phyloP scores from a whole-genome alignment of 1,139 yeast species.

The Arxiozyma bovina region DNA sequence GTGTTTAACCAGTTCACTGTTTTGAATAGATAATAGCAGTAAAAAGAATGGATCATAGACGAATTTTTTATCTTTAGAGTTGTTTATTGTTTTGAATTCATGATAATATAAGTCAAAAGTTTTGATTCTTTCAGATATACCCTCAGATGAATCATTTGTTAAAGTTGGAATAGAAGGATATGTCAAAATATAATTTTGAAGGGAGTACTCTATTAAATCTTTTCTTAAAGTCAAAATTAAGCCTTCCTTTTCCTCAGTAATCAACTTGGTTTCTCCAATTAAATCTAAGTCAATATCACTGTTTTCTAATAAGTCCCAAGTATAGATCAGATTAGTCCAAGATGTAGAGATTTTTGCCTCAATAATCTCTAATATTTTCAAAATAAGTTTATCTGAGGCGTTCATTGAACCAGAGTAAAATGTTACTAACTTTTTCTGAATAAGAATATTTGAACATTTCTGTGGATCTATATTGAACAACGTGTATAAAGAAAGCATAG shows the following conservation, averaged over 20 bases:
- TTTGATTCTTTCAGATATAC: constrained; percentile 18
- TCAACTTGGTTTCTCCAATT: constrained; percentile 39
- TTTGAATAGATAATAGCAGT: constrained; percentile 47
- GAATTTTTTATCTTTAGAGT: background rate
- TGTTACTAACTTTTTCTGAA: constrained; percentile 42
- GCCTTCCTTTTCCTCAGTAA: constrained; percentile 42
- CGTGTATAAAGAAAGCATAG: constrained; percentile 38
- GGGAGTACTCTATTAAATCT: constrained; percentile 42
- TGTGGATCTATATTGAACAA: constrained; percentile 43
- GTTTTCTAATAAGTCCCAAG: constrained; percentile 57
- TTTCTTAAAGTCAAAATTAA: constrained; percentile 50
- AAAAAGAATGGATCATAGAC: constrained; percentile 57
- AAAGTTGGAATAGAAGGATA: constrained; percentile 18
- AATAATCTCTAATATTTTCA: constrained; percentile 44
- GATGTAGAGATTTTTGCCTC: constrained; percentile 44
- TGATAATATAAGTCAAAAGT: constrained; percentile 27
- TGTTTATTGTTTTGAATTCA: constrained; percentile 16
- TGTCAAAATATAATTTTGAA: constrained; percentile 32
- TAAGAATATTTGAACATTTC: constrained; percentile 38
- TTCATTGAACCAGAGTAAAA: constrained; percentile 56
- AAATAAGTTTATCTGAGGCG: constrained; percentile 54
- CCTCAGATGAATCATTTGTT: background rate
- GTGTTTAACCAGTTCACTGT: constrained; percentile 45
- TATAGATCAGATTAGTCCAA: constrained; percentile 53
- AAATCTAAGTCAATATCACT: constrained; percentile 37